Evolutionary conservation across 2,329 filamentous ascomycete species (phyloP), one percentile per base, ranked within the genome.

Genomic region (Fusarium circinatum): DNA sequence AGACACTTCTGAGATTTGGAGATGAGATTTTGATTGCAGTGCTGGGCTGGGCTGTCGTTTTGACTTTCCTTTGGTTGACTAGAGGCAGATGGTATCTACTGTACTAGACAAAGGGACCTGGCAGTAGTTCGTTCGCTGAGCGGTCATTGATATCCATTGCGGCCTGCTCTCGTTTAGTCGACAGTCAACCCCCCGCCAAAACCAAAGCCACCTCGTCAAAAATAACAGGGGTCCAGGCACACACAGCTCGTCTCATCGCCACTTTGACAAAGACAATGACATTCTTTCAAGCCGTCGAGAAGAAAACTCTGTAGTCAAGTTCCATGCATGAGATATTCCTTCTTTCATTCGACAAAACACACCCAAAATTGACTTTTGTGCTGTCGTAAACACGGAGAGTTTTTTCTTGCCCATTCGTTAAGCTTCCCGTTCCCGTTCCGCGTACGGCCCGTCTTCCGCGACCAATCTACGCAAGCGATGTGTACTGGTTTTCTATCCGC

Each of bases 401-500:
- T 45, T 26, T 26, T 12, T 44, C 3, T 44, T 12, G 13, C 24
- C 41, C 52, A 32, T 36, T 11, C n/a, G 49, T 36, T 52, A 69
- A 69, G 65, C 65, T 49, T 41, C 41, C 55, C 55, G 55, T 58
- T 70, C 65, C 68, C 68, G 68, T 48, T 54, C 34, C 34, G 34
- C 18, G 17, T 30, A 49, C 68, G 68, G 68, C 42, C 68, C 68
- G 66, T 71, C 66, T 57, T 71, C 60, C 63, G 62, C 52, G 34
- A 54, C 64, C 56, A 68, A 66, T 71, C 39, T 57, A 22, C 62
- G 15, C 8, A 39, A 14, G 20, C 20, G 42, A 63, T 70, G 64
- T 54, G 55, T 32, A 20, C 15, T 42, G 32, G 32, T 26, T 28
- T 28, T n/a, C 45, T 30, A 24, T 12, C n/a, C 34, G 48, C 24